Percentiles rank a stretch among this genome's conserved stretches.
Conservation (phyloP, 345 rosid genomes). For the Dovyalis caffra region DNA sequence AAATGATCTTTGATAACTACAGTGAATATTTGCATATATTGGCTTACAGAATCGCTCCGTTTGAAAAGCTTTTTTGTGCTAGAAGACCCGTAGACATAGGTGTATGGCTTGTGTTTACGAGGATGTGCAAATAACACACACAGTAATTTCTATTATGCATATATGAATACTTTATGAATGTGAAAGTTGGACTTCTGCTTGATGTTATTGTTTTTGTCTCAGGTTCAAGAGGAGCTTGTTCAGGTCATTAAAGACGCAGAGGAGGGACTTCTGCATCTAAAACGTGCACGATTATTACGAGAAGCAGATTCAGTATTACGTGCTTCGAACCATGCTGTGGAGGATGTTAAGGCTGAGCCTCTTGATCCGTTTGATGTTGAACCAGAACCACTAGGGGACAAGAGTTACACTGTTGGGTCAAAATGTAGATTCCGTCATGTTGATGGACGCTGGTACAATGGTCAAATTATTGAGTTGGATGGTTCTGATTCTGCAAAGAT, state of each 20-base stretch:
- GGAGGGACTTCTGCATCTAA: constrained; percentile 81
- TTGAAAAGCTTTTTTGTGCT: too few relatives aligned
- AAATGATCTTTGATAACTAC: too few relatives aligned
- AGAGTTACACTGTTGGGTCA: constrained; percentile 52
- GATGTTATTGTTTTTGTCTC: not conserved
- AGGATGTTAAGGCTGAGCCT: constrained; percentile 52
- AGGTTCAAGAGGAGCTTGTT: constrained; percentile 85
- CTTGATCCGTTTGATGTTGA: constrained; percentile 42
- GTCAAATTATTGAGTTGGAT: constrained; percentile 58
- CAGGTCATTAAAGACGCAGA: constrained; percentile 68
- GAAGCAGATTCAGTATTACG: constrained; percentile 58
- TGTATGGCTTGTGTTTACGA: too few relatives aligned
- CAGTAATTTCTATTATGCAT: too few relatives aligned
- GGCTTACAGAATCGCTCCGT: too few relatives aligned
- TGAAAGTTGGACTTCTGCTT: not conserved
- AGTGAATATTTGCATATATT: too few relatives aligned
- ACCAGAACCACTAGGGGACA: constrained; percentile 51
- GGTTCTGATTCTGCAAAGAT: constrained; percentile 61
- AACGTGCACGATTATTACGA: constrained; percentile 73
- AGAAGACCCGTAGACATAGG: too few relatives aligned
- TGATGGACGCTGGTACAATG: constrained; percentile 94
- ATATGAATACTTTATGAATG: too few relatives aligned
- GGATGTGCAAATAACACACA: too few relatives aligned
- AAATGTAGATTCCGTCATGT: constrained; percentile 69
- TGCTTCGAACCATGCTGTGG: constrained; percentile 25